These are phyloP conservation scores for Fusarium solani-melongenae DNA, from an alignment of 2,329 filamentous ascomycete species.

Conservation along the genomic window DNA sequence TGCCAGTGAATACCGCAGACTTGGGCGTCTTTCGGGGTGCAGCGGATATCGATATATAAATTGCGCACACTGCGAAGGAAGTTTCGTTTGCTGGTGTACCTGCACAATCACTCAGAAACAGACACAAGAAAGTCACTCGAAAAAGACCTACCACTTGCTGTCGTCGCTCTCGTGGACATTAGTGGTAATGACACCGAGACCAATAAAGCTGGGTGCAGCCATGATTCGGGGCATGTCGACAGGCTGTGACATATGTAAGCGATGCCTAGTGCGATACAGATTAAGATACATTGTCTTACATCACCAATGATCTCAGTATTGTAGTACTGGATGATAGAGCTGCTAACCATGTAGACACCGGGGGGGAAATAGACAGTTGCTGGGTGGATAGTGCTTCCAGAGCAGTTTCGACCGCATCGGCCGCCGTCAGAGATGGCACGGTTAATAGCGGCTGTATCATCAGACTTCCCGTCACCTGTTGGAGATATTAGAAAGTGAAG, in stretches of 20 bases:
- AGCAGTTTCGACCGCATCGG: constrained; percentile 46
- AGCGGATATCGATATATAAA: constrained; percentile 67
- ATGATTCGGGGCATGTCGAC: constrained; percentile 59
- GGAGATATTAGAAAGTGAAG: background rate
- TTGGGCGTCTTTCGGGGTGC: constrained; percentile 43
- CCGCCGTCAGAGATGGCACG: constrained; percentile 52
- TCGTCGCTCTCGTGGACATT: constrained; percentile 5
- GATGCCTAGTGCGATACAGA: background rate
- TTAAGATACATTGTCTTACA: constrained; percentile 1
- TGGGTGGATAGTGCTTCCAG: constrained; percentile 45
- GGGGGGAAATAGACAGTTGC: constrained; percentile 45
- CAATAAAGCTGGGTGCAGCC: constrained; percentile 62
- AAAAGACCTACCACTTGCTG: constrained; percentile 37
- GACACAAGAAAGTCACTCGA: background rate
- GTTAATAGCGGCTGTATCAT: constrained; percentile 68
- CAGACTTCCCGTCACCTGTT: constrained; percentile 48
- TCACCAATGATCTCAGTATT: constrained; percentile 67
- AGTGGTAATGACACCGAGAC: constrained; percentile 63
- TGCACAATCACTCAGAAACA: background rate
- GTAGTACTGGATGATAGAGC: constrained; percentile 70
- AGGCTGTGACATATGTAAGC: background rate
- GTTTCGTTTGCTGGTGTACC: constrained; percentile 60
- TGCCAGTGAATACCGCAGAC: constrained; percentile 69
- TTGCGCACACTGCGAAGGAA: constrained; percentile 76
- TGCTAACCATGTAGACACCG: constrained; percentile 68